phyloP scores from a whole-genome alignment of 2,329 filamentous ascomycete species.

The Tolypocladium nubicola region DNA sequence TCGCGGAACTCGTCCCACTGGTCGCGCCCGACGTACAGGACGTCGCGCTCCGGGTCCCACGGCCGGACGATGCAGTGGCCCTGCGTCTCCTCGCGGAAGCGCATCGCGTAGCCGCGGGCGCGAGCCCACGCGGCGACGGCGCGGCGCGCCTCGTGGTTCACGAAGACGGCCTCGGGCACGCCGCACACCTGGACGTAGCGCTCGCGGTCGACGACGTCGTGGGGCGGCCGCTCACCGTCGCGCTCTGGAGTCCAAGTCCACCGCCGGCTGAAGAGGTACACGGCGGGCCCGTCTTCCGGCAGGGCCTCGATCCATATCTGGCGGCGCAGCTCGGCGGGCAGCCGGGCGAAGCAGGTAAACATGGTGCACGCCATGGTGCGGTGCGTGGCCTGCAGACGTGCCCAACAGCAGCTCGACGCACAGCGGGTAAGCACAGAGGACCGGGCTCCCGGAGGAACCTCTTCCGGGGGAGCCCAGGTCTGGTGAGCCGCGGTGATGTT shows the following conservation, averaged over 20 bases:
- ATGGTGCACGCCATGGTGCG: background rate
- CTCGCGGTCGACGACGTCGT: background rate
- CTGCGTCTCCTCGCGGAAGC: constrained; percentile 1
- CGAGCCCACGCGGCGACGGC: constrained; percentile 8
- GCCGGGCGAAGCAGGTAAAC: constrained; percentile 10
- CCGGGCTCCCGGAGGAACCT: background rate
- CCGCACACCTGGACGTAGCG: constrained; percentile 7
- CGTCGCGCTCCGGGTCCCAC: constrained; percentile 7
- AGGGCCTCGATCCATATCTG: constrained; percentile 12
- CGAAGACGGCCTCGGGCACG: constrained; percentile 6
- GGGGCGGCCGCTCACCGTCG: background rate
- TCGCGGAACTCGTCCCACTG: constrained; percentile 9
- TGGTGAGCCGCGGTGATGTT: background rate
- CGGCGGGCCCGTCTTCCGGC: constrained; percentile 5
- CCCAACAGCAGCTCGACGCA: background rate
- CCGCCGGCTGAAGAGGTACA: constrained; percentile 9
- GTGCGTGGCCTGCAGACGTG: background rate
- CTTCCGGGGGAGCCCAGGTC: background rate
- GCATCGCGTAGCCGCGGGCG: constrained; percentile 1
- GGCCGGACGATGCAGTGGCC: constrained; percentile 6
- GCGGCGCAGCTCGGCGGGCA: constrained; percentile 15
- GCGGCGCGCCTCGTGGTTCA: constrained; percentile 13
- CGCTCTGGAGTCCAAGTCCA: too few species aligned
- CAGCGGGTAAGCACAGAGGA: background rate
- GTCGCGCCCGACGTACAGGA: constrained; percentile 9